Evolutionary conservation across 768 basidiomycete genomes (phyloP).

Genomic region (Suillus cothurnatus): DNA sequence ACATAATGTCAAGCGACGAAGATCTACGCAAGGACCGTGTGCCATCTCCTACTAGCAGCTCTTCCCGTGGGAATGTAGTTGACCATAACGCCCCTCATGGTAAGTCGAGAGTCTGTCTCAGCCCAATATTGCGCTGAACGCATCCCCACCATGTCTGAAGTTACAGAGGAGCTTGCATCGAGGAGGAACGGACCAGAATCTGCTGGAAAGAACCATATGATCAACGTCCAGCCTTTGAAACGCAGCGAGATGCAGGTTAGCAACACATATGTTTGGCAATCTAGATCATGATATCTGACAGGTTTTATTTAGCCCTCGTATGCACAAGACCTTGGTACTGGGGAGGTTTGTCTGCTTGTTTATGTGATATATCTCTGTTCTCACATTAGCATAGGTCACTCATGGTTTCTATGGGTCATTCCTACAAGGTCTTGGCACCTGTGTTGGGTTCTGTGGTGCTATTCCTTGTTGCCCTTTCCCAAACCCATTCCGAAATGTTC

Average conservation of each 20-base stretch:
- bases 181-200: slow-evolving; percentile 31
- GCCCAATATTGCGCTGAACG: slow-evolving; percentile 2
- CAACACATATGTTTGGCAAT: slow-evolving; percentile 26
- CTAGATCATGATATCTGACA: not conserved
- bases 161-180: slow-evolving; percentile 60
- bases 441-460: slow-evolving; percentile 71
- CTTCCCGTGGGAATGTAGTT: slow-evolving; percentile 62
- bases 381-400: slow-evolving; percentile 50
- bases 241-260: slow-evolving; percentile 81
- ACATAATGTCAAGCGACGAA: slow-evolving; percentile 26
- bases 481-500: slow-evolving; percentile 84
- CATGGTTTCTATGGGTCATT: slow-evolving; percentile 88
- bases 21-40: slow-evolving; percentile 60
- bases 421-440: slow-evolving; percentile 67
- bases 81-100: slow-evolving; percentile 72
- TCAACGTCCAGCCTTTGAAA: slow-evolving; percentile 84
- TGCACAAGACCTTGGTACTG: slow-evolving; percentile 82
- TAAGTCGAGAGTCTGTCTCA: slow-evolving; percentile 32
- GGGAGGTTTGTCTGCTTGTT: slow-evolving; percentile 41
- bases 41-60: slow-evolving; percentile 37
- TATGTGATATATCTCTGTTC: not conserved
- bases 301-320: slow-evolving; percentile 71
- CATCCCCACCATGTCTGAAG: slow-evolving; percentile 38
- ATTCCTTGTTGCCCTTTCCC: slow-evolving; percentile 84
- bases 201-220: slow-evolving; percentile 46